Evolutionary conservation across 306 rosid genomes (phyloP), one percentile per base, ranked within the genome.

Genomic region (Canavalia ensiformis): DNA sequence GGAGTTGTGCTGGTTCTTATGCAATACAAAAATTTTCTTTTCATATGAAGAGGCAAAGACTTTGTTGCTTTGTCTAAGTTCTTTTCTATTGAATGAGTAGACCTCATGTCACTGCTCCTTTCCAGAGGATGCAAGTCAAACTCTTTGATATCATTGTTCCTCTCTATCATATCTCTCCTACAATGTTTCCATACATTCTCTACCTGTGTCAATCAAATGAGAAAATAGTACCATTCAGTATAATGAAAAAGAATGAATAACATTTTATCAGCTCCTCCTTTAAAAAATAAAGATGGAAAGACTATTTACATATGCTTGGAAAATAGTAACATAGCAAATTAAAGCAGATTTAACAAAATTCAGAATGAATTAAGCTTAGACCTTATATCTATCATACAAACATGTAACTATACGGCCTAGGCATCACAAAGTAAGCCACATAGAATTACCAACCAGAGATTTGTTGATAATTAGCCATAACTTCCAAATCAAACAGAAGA

Each of bases 141-240:
- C 33, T 73, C 84, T 75, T 86, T 60, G 30, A 29, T 74, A 54
- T 66, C 88, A 66, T 78, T 68, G 74, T 76, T 82, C 84, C 44
- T 86, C 51, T 83, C 86, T 80, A 77, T 78, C 85, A 90, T 76
- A 64, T 84, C 85, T 86, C 81, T 86, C 85, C 86, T 90, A 86
- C 97, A 89, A 59, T 69, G 88, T 37, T 75, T 55, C 93, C 88
- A 77, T 18, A 57, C 87, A 80, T 67, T 68, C 75, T 80, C 87
- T 31, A 52, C 94, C 99, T 89, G 92, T 51, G 65, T 84, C 82
- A 82, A 80, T 80, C 79, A 67, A 67, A 34, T 30, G 57, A 70
- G 12, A 69, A 34, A 82, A 68, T 46, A 9, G 62, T 8, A 4
- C n/a, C 42, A n/a, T 71, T 84, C 56, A 78, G 67, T 30, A 25